Evolutionary conservation across 345 rosid species (phyloP).

Genomic region (Brassica rapa): DNA sequence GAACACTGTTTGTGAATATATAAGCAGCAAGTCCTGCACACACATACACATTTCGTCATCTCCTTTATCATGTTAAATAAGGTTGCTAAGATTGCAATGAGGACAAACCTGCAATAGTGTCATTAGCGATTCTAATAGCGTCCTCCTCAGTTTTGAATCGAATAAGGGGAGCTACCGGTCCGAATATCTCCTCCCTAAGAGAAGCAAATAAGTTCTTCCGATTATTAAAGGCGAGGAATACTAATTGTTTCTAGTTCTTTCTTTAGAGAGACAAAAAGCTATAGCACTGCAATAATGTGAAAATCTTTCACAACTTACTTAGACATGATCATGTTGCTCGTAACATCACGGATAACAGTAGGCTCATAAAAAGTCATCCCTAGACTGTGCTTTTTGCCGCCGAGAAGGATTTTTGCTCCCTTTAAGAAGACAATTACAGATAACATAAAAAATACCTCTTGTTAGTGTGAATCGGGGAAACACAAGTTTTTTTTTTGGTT

Average conservation of each 20-base stretch:
- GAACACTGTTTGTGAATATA: constrained; percentile 82
- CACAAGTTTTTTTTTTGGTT: background rate
- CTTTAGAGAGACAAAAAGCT: constrained; percentile 3
- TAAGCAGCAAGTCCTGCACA: constrained; percentile 92
- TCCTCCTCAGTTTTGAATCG: constrained; percentile 89
- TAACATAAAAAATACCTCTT: constrained; percentile 11
- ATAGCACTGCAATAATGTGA: background rate
- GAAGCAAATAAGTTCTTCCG: background rate
- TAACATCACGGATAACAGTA: constrained; percentile 73
- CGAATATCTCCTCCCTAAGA: constrained; percentile 87
- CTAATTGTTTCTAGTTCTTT: background rate
- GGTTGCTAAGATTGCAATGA: constrained; percentile 6
- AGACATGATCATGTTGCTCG: constrained; percentile 64
- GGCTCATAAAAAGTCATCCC: constrained; percentile 97
- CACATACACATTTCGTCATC: background rate
- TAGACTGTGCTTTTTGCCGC: constrained; percentile 89
- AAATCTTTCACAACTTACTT: constrained; percentile 50
- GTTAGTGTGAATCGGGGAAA: background rate
- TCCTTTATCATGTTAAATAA: constrained; percentile 6
- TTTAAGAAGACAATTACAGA: constrained; percentile 40
- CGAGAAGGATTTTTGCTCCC: constrained; percentile 93
- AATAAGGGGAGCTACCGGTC: constrained; percentile 93
- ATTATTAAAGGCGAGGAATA: constrained; percentile 10
- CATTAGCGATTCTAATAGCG: constrained; percentile 75
- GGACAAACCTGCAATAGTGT: constrained; percentile 76